These are phyloP conservation scores for Botrytis deweyae DNA, from an alignment of 2,329 filamentous ascomycete species.

Conservation along the genomic window DNA sequence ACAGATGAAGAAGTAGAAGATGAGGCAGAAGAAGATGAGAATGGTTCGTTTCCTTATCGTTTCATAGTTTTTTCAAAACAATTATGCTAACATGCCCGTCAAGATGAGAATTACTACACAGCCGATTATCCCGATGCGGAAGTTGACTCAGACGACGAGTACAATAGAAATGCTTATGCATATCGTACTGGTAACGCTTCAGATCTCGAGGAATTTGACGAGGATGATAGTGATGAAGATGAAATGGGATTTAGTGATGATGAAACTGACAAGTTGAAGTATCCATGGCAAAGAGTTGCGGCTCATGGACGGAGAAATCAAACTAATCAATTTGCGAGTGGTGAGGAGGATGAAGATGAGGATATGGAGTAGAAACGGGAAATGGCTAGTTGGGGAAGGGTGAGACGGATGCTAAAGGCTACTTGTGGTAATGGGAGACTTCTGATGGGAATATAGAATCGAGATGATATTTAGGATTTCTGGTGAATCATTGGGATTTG, in stretches of 20 bases:
- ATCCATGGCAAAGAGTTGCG: slow-evolving; percentile 32
- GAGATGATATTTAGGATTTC: background rate
- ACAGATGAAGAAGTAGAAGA: slow-evolving; percentile 61
- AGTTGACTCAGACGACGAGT: slow-evolving; percentile 69
- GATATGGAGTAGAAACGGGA: background rate
- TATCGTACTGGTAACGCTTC: slow-evolving; percentile 47
- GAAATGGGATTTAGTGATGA: slow-evolving; percentile 34
- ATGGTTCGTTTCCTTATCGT: slow-evolving; percentile 48
- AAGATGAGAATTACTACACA: slow-evolving; percentile 75
- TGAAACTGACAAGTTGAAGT: slow-evolving; percentile 31
- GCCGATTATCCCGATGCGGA: slow-evolving; percentile 82
- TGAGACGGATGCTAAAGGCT: background rate
- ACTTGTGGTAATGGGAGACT: background rate
- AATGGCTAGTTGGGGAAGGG: background rate
- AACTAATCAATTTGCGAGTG: background rate
- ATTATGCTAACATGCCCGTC: slow-evolving; percentile 22
- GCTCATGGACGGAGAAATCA: slow-evolving; percentile 1
- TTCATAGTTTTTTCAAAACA: background rate
- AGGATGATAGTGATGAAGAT: slow-evolving; percentile 31
- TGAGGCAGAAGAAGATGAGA: slow-evolving; percentile 64
- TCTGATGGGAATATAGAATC: background rate
- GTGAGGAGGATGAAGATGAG: slow-evolving; percentile 1
- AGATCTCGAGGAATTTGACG: slow-evolving; percentile 38
- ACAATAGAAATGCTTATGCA: slow-evolving; percentile 54
- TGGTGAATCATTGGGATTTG: background rate